Evolutionary conservation across 257 asterid species (phyloP), one percentile per base, ranked within the genome.

Genomic region (Phtheirospermum japonicum): DNA sequence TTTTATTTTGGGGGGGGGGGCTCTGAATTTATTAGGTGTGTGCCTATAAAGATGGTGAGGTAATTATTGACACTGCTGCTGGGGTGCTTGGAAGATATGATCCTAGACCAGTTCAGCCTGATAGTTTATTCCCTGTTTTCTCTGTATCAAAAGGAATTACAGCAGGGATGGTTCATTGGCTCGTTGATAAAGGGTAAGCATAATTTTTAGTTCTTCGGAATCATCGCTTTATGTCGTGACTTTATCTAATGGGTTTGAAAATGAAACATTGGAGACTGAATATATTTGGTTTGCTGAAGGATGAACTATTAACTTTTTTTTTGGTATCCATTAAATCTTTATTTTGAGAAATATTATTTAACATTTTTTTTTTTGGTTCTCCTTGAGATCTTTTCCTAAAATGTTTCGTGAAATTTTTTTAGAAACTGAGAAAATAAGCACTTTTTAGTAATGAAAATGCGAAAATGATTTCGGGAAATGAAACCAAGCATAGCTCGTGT

Each of bases 41-140:
- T 77, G 98, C 98, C 67, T 92, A 92, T 76, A 92, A 85, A 80
- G 95, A 92, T 75, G 98, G 98, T 69, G 84, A 86, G 75, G 97
- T 92, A 77, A 83, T 92, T 68, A 89, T 92, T 67, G 98, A 89
- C 80, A 89, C 97, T 53, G 84, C 98, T 66, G 98, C 98, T 83
- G 98, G 98, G 65, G 82, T 71, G 57, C 98, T 92, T 56, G 98
- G 98, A 73, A 84, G 90, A 89, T 89, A 89, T 73, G 98, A 92
- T 73, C 98, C 98, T 33, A 85, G 98, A 67, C 98, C 98, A 55
- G 97, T 92, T 76, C 98, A 84, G 74, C 95, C 95, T 7, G 98
- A 92, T 82, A 86, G 97, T 75, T 84, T 92, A 71, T 92, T 92
- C 82, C 90, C 93, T 57, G 92, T 89, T 64, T 92, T 92, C 73